Evolutionary conservation across 768 basidiomycete genomes (phyloP).

Genomic region (Sistotremastrum suecicum): DNA sequence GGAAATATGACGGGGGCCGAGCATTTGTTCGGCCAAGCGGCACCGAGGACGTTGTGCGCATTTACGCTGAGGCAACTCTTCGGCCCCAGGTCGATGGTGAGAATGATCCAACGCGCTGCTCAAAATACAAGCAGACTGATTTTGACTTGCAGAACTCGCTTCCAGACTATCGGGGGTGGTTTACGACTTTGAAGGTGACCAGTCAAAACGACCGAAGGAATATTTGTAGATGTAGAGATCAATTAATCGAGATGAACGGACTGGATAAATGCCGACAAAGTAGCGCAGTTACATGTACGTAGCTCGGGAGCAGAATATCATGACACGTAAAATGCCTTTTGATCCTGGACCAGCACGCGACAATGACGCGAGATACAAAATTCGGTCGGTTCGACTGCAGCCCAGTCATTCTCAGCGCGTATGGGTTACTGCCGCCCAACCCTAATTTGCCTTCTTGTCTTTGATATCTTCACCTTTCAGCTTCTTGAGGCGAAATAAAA

Average conservation of each 20-base stretch:
- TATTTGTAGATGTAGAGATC: conserved; percentile 32
- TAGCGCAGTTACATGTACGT: background rate
- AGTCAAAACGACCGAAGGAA: conserved; percentile 60
- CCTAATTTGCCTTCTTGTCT: too few relatives aligned
- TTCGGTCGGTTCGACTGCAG: too few relatives aligned
- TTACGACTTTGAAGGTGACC: conserved; percentile 75
- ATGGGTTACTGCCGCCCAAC: too few relatives aligned
- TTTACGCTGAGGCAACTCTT: conserved; percentile 84
- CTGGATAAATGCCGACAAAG: background rate
- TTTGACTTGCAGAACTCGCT: conserved; percentile 50
- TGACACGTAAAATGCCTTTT: background rate
- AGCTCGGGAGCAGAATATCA: background rate
- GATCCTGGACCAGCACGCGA: background rate
- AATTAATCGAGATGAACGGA: too few relatives aligned
- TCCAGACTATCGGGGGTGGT: conserved; percentile 76
- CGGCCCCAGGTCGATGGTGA: conserved; percentile 71
- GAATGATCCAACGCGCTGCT: conserved; percentile 14
- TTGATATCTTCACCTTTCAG: too few relatives aligned
- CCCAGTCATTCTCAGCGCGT: too few relatives aligned
- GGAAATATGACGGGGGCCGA: conserved; percentile 69
- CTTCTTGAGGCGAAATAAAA: too few relatives aligned
- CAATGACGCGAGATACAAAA: too few relatives aligned
- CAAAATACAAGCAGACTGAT: conserved; percentile 1
- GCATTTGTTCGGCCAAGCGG: conserved; percentile 95
- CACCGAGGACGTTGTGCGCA: conserved; percentile 94